These are phyloP conservation scores for Delphinella strobiligena DNA, from an alignment of 2,329 filamentous ascomycete species.

Conservation along the genomic window DNA sequence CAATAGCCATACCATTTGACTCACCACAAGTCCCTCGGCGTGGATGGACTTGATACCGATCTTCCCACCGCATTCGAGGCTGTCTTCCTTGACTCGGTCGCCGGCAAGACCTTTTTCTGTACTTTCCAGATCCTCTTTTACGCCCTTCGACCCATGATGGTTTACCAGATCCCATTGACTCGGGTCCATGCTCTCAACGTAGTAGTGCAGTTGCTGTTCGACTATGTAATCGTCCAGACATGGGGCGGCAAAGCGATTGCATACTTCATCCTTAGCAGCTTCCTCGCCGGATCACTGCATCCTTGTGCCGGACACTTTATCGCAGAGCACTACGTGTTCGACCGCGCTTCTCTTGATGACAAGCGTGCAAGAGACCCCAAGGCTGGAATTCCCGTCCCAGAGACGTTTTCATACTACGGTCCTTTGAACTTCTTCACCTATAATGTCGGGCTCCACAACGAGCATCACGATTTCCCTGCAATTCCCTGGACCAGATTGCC, in stretches of 20 bases:
- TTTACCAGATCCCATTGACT: slow-evolving; percentile 83
- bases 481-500: slow-evolving; percentile 86
- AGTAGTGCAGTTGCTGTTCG: slow-evolving; percentile 62
- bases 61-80: slow-evolving; percentile 87
- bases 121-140: slow-evolving; percentile 99
- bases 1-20: slow-evolving; percentile 84
- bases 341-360: slow-evolving; percentile 39
- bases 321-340: slow-evolving; percentile 65
- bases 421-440: slow-evolving; percentile 85
- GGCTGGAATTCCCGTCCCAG: slow-evolving; percentile 49
- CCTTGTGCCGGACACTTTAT: slow-evolving; percentile 97
- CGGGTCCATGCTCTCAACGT: slow-evolving; percentile 77
- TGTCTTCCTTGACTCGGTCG: slow-evolving; percentile 82
- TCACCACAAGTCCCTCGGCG: slow-evolving; percentile 95
- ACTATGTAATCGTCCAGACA: slow-evolving; percentile 52
- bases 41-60: slow-evolving; percentile 91
- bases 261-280: slow-evolving; percentile 81
- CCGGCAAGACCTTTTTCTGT: slow-evolving; percentile 96
- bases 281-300: slow-evolving; percentile 87
- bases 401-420: slow-evolving; percentile 97
- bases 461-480: slow-evolving; percentile 97
- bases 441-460: slow-evolving; percentile 95
- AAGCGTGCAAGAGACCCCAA: slow-evolving; percentile 19
- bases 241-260: slow-evolving; percentile 54
- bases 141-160: slow-evolving; percentile 85